A percentile compares a stretch with the other conserved stretches of the same genome.
Evolutionary conservation across 2,329 filamentous ascomycete genomes (phyloP).

Genomic region (Penicillium verrucosum): DNA sequence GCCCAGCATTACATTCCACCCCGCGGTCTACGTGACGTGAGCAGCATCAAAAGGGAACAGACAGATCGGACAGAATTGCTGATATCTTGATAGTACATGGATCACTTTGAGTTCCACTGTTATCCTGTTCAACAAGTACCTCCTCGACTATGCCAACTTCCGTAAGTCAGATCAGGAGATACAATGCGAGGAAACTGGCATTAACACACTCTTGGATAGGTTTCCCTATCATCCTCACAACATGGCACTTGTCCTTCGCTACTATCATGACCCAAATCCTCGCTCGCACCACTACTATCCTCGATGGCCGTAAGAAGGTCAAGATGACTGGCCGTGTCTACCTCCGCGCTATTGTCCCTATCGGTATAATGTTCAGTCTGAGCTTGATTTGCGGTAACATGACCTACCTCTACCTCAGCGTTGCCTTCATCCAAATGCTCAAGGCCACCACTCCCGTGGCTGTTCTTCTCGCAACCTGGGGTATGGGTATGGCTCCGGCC

Average conservation of each 20-base stretch:
- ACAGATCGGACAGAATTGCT: conserved; percentile 8
- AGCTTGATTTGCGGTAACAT: conserved; percentile 95
- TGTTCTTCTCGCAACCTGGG: conserved; percentile 85
- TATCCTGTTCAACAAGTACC: conserved; percentile 99
- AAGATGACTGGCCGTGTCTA: conserved; percentile 97
- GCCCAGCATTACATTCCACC: conserved; percentile 66
- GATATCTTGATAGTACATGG: conserved; percentile 64
- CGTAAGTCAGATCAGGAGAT: conserved; percentile 51
- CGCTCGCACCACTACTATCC: conserved; percentile 80
- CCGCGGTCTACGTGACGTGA: conserved; percentile 78
- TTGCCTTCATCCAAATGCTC: conserved; percentile 85
- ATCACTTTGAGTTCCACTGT: conserved; percentile 89
- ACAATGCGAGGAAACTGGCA: neutral
- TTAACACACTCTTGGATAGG: conserved; percentile 27
- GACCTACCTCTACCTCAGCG: conserved; percentile 91
- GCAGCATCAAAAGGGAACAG: conserved; percentile 2
- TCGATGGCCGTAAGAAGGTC: conserved; percentile 91
- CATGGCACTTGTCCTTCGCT: conserved; percentile 92
- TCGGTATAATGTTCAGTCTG: conserved; percentile 92
- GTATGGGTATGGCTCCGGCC: conserved; percentile 75
- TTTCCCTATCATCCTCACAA: conserved; percentile 69
- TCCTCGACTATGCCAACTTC: conserved; percentile 81
- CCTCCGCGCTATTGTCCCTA: conserved; percentile 83
- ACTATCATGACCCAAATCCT: conserved; percentile 92
- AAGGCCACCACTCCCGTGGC: conserved; percentile 92